These are phyloP conservation scores for Pythium diclinum DNA, from an alignment of 352 stramenopile species.

Conservation along the genomic window DNA sequence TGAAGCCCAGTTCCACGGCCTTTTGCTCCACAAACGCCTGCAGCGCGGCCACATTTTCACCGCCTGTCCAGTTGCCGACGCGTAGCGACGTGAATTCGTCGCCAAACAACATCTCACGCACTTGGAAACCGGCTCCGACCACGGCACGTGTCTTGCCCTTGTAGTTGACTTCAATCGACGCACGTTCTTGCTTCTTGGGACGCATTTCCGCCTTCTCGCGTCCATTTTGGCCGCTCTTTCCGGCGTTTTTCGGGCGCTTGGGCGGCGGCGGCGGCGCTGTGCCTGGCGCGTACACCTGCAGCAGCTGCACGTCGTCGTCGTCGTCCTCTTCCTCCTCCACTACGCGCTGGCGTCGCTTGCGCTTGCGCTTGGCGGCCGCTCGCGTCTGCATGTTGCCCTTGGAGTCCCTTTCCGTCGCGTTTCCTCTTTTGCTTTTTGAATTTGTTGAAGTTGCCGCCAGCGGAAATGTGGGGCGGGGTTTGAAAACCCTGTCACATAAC, in stretches of 20 bases:
- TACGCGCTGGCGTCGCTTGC: background rate
- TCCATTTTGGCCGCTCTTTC: background rate
- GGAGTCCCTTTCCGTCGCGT: background rate
- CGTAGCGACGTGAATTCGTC: constrained; percentile 3
- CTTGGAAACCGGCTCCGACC: background rate
- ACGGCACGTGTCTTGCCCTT: background rate
- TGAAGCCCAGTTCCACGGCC: background rate
- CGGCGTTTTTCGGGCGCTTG: background rate
- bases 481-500: background rate
- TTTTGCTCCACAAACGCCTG: background rate
- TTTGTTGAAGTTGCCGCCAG: constrained; percentile 2
- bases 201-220: background rate
- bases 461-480: background rate
- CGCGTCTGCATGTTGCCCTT: background rate
- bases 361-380: constrained; percentile 2
- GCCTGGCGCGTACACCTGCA: background rate
- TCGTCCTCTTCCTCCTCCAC: background rate
- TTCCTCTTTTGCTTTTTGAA: background rate
- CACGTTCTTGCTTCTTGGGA: background rate
- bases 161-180: background rate
- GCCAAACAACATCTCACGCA: background rate
- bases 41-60: background rate
- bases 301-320: background rate
- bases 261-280: background rate
- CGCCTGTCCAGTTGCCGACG: background rate